Percentiles rank a stretch among this genome's conserved stretches.
These are phyloP conservation scores for Phylloporus rhodoxanthus DNA, from an alignment of 768 basidiomycete genomes.

Conservation along the genomic window DNA sequence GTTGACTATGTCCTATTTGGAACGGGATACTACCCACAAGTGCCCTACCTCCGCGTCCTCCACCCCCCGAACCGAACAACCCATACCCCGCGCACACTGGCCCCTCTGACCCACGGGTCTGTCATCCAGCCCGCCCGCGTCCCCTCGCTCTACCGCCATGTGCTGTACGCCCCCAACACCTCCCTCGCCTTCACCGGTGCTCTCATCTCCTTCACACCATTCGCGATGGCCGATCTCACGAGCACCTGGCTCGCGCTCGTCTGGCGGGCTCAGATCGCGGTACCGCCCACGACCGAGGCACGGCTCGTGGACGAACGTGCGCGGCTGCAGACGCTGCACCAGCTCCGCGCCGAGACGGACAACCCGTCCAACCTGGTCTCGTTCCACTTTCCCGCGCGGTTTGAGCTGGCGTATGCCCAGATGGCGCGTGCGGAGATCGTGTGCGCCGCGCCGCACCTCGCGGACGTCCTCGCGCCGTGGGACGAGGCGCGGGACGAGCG, in stretches of 20 bases:
- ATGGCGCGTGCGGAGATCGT: slow-evolving; percentile 12
- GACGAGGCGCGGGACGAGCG: slow-evolving; percentile 25
- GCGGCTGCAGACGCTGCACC: slow-evolving; percentile 26
- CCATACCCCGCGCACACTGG: slow-evolving; percentile 5
- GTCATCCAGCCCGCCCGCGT: slow-evolving; percentile 33
- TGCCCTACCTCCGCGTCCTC: slow-evolving; percentile 37
- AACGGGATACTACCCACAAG: slow-evolving; percentile 42
- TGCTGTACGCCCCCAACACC: slow-evolving; percentile 43
- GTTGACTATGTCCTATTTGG: slow-evolving; percentile 42
- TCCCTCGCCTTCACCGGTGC: slow-evolving; percentile 44
- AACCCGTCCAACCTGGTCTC: slow-evolving; percentile 24
- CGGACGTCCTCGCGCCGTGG: slow-evolving; percentile 18
- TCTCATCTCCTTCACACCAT: slow-evolving; percentile 41
- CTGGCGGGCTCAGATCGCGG: slow-evolving; percentile 30
- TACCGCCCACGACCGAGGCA: slow-evolving; percentile 31
- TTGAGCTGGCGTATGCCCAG: slow-evolving; percentile 23
- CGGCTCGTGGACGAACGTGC: slow-evolving; percentile 36
- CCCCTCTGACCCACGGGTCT: slow-evolving; percentile 26
- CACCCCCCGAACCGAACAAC: not conserved
- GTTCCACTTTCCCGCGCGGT: slow-evolving; percentile 20
- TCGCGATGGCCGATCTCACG: slow-evolving; percentile 43
- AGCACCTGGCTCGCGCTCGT: slow-evolving; percentile 45
- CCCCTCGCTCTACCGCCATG: slow-evolving; percentile 40
- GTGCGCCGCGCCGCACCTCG: slow-evolving; percentile 12
- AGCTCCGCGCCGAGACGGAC: slow-evolving; percentile 15